Evolutionary conservation across 1,284 basidiomycete genomes (phyloP).

Genomic region (Pulveroboletus sp.): DNA sequence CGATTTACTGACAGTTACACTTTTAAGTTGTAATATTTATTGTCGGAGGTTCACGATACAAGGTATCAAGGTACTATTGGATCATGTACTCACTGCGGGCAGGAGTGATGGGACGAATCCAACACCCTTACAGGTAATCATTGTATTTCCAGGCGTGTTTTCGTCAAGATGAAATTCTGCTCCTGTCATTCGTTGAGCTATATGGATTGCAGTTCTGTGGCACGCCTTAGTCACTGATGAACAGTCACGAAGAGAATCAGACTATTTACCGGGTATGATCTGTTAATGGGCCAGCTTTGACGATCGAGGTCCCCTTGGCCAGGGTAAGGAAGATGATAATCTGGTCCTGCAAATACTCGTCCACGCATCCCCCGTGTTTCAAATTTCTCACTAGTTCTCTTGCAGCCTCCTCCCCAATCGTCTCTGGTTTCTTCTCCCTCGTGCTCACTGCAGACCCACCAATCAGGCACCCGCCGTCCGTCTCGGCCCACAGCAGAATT

Average conservation of each 20-base stretch:
- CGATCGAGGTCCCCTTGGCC: constrained; percentile 58
- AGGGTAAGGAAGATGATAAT: constrained; percentile 74
- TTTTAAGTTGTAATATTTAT: constrained; percentile 31
- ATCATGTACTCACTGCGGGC: neutral
- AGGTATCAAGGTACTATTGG: neutral
- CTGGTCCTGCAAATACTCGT: constrained; percentile 71
- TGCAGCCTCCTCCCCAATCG: constrained; percentile 60
- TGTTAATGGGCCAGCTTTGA: constrained; percentile 56
- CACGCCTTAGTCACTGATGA: constrained; percentile 1
- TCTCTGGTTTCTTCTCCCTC: constrained; percentile 45
- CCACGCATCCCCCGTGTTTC: constrained; percentile 63
- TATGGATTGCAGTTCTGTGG: constrained; percentile 68
- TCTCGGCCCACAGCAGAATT: constrained; percentile 70
- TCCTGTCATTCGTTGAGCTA: constrained; percentile 62
- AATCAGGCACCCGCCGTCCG: constrained; percentile 60
- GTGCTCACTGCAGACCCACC: constrained; percentile 64
- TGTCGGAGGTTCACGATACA: neutral
- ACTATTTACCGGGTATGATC: constrained; percentile 68
- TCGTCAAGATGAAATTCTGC: constrained; percentile 59
- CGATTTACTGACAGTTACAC: constrained; percentile 13
- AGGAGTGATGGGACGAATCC: constrained; percentile 41
- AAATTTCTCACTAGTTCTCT: constrained; percentile 55
- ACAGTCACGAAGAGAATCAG: neutral
- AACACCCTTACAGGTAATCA: constrained; percentile 58
- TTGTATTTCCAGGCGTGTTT: constrained; percentile 37